These are phyloP conservation scores for Fusarium liriodendri DNA, from an alignment of 2,329 filamentous ascomycete species.

Conservation along the genomic window DNA sequence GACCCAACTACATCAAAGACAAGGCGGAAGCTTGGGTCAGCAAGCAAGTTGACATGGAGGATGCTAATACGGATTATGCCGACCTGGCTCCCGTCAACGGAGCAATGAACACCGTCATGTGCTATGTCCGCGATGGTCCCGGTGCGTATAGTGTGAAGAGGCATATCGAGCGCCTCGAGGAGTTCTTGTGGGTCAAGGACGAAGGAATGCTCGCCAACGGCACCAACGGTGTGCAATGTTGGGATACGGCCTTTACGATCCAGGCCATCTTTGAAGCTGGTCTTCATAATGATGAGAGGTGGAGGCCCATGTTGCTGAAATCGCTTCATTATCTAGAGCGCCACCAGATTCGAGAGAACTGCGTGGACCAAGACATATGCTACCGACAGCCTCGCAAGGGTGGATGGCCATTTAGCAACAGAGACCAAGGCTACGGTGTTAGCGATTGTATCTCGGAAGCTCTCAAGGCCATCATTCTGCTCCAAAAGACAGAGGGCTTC, in stretches of 20 bases:
- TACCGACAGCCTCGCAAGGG: conserved; percentile 94
- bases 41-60: conserved; percentile 88
- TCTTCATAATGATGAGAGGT: conserved; percentile 80
- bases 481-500: conserved; percentile 83
- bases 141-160: conserved; percentile 77
- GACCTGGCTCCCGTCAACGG: conserved; percentile 90
- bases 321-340: conserved; percentile 88
- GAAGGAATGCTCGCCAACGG: conserved; percentile 96
- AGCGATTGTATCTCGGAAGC: conserved; percentile 95
- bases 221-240: conserved; percentile 97
- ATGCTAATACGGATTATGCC: conserved; percentile 90
- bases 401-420: conserved; percentile 95
- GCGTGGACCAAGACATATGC: conserved; percentile 78
- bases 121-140: conserved; percentile 86
- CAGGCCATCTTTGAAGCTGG: conserved; percentile 85
- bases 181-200: conserved; percentile 90
- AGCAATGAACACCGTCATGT: conserved; percentile 88
- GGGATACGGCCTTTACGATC: conserved; percentile 94
- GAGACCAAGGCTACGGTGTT: conserved; percentile 92
- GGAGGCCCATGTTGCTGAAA: conserved; percentile 84
- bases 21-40: conserved; percentile 85
- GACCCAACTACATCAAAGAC: conserved; percentile 72
- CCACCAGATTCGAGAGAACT: conserved; percentile 90
- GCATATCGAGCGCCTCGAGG: conserved; percentile 84
- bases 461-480: conserved; percentile 84